Conservation (phyloP, 176 grass and related monocot genomes). For the Phragmites australis region DNA sequence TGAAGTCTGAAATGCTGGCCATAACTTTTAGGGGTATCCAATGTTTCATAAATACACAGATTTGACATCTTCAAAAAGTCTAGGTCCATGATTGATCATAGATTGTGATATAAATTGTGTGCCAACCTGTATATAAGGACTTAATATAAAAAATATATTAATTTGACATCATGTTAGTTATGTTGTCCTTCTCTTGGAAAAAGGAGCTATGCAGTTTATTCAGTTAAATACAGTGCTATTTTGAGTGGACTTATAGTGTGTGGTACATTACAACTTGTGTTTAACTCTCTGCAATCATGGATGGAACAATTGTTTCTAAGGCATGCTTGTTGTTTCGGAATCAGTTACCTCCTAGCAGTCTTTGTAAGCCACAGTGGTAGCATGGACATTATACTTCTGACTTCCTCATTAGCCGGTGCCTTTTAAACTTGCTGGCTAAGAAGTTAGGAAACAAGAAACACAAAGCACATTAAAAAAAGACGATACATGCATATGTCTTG, state of each 20-base stretch:
- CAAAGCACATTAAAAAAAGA: not conserved
- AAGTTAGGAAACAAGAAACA: not conserved
- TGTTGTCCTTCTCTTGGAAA: not conserved
- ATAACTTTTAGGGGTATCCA: not conserved
- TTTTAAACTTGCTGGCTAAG: not conserved
- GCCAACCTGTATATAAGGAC: not conserved
- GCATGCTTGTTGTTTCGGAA: not conserved
- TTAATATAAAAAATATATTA: not conserved
- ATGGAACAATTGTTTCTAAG: not conserved
- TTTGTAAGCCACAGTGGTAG: not conserved
- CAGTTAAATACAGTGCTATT: not conserved
- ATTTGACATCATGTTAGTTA: not conserved
- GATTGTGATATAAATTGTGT: conserved; percentile 5
- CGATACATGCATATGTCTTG: not conserved
- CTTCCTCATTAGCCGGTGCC: not conserved
- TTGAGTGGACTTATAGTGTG: not conserved
- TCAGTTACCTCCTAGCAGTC: not conserved
- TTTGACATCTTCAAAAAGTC: not conserved
- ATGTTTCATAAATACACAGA: not conserved
- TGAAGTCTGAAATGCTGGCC: not conserved
- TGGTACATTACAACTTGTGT: not conserved
- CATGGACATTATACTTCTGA: not conserved
- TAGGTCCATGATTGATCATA: not conserved
- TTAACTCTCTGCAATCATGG: not conserved
- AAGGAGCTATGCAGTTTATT: not conserved